Percentiles rank a stretch among this genome's conserved stretches.
Conservation (phyloP, 116 monocot genomes). For the Posidonia oceanica region DNA sequence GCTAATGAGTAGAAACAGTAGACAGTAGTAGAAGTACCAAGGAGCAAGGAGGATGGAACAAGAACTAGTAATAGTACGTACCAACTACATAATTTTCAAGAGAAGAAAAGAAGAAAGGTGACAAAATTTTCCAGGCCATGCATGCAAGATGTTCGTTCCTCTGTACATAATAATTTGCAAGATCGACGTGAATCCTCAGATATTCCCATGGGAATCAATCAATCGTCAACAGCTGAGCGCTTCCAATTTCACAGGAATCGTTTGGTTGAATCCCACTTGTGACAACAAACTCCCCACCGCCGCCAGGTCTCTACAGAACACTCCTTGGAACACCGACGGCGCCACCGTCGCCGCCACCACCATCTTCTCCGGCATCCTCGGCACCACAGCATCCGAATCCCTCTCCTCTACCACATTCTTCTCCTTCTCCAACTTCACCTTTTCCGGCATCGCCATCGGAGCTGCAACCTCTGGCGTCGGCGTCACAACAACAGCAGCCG, state of each 20-base stretch:
- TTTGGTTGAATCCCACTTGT: constrained; percentile 29
- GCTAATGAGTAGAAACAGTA: neutral
- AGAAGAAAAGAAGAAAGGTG: neutral
- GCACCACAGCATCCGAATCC: no score
- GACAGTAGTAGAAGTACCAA: neutral
- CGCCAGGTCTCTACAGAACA: constrained; percentile 88
- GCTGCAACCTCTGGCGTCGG: neutral
- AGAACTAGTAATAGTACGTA: neutral
- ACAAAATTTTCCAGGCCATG: constrained; percentile 1
- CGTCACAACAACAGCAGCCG: constrained; percentile 1
- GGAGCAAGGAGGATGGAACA: no score
- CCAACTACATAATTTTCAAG: neutral
- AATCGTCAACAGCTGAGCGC: constrained; percentile 65
- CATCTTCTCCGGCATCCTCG: neutral
- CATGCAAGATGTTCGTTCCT: neutral
- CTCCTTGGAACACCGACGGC: constrained; percentile 61
- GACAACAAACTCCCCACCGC: constrained; percentile 64
- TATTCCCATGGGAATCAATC: neutral
- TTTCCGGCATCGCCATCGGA: no score
- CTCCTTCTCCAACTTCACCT: neutral
- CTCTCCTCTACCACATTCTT: no score
- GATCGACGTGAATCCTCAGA: neutral
- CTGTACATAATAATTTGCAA: neutral
- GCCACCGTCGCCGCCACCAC: constrained; percentile 2
- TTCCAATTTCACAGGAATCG: constrained; percentile 79